Evolutionary conservation across 805 yeast species (phyloP), one percentile per base, ranked within the genome.

Genomic region (Lipomyces chichibuensis): DNA sequence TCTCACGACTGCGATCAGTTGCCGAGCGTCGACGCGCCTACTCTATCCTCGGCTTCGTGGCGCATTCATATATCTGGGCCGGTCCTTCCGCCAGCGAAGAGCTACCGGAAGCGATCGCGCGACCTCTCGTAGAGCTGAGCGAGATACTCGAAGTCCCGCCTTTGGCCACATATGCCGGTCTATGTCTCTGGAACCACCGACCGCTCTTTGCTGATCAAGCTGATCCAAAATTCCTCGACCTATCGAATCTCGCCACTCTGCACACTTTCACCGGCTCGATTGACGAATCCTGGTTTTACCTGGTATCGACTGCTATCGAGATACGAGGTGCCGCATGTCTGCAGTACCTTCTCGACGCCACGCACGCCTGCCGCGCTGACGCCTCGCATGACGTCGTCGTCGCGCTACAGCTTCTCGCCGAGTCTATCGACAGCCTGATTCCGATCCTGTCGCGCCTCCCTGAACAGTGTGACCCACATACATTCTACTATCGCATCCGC

Each of bases 401-500:
- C 46, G 77, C 82, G 57, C 79, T 93, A 61, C 90, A 90, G 75
- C 77, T 74, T 49, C 78, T 93, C 63, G 97, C 97, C 1, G 90
- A 88, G 76, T 79, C 84, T 52, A 88, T 93, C 62, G 96, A 91
- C 75, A 80, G 82, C 66, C 80, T 94, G 71, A 95, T 92, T 14
- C 81, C 88, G 2, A 84, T 90, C 1, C 79, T 94, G 72, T 85
- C 88, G 85, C 84, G 85, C 72, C 90, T 93, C 95, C 92, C 90
- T 74, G 97, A 93, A 72, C 89, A 89, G 89, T 91, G 97, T 77
- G 97, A 92, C 75, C 98, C 98, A 2, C 96, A 92, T 75, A 88
- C 90, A 3, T 93, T 94, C 76, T 93, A 91, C 78, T 90, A 84
- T 80, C 84, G 94, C 67, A 84, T 93, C 57, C 84, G 98, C 74